Evolutionary conservation across 345 rosid genomes (phyloP), one percentile per base, ranked within the genome.

Genomic region (Dovyalis caffra): DNA sequence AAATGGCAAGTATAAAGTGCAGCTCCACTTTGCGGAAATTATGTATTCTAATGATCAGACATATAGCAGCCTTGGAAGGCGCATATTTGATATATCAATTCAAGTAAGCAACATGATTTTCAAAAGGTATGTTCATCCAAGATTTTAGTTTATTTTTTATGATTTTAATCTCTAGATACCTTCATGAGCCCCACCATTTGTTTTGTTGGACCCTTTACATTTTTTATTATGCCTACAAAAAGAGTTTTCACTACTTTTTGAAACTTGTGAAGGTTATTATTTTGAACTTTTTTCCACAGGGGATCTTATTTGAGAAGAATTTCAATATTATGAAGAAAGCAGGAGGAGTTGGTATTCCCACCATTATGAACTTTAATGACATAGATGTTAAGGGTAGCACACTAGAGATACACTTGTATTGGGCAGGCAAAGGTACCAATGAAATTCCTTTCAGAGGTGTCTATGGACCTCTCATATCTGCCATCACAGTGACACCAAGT

Each of bases 391-490:
- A 77, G 68, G 87, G 87, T 16, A 83, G 85, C 80, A 92, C 99
- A 33, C 21, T 95, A 76, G 95, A 92, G 87, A 85, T 95, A 72
- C 94, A 82, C 78, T 83, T 92, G 60, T 82, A 80, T 34, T 95
- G 99, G 99, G n/a, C 80, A n/a, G 97, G 99, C 16, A 90, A 87
- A 88, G 97, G 99, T 60, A 91, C 97, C 21, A 86, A 66, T 7
- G 76, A 86, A 6, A 35, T 92, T 75, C 99, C 99, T 8, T 58
- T 51, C 0, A 69, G 93, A 72, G 92, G 91, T 43, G 88, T 82
- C 60, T 86, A 92, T 66, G 99, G 97, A 31, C 99, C 99, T 71
- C 94, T 95, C 69, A 89, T 95, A 76, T 90, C 94, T 14, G 99
- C 89, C 51, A 89, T 89, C 67, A 72, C 90, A 16, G 79, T 95